Percentiles rank a stretch among this genome's conserved stretches.
Conservation (phyloP, 2,329 filamentous ascomycete genomes). For the Rhynchosporium secalis region DNA sequence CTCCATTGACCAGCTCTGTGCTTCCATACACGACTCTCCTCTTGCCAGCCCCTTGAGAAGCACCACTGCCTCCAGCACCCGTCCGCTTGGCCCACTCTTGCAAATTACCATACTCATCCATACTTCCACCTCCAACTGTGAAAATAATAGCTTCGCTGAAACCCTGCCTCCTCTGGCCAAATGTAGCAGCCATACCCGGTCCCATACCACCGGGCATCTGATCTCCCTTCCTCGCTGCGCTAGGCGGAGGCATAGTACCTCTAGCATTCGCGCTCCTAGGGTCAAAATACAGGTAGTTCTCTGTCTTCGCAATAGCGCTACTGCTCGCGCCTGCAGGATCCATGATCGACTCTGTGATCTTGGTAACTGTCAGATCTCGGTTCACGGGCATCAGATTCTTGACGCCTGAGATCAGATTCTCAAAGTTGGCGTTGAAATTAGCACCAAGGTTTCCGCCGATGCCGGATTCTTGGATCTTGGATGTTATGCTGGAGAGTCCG, state of each 20-base stretch:
- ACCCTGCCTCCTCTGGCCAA: constrained; percentile 86
- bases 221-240: constrained; percentile 51
- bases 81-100: constrained; percentile 93
- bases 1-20: constrained; percentile 75
- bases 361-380: constrained; percentile 92
- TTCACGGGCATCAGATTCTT: constrained; percentile 98
- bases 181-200: constrained; percentile 74
- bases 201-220: constrained; percentile 50
- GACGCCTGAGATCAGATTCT: constrained; percentile 90
- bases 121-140: constrained; percentile 91
- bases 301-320: constrained; percentile 92
- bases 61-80: constrained; percentile 45
- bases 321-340: constrained; percentile 87
- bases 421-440: constrained; percentile 67
- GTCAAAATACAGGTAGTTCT: constrained; percentile 96
- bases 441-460: constrained; percentile 51
- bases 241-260: constrained; percentile 84
- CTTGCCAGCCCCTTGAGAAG: constrained; percentile 61
- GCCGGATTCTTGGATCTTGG: constrained; percentile 86
- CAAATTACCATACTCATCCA: constrained; percentile 98
- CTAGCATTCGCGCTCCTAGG: constrained; percentile 89
- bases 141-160: constrained; percentile 94
- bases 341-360: constrained; percentile 98
- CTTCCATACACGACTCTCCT: constrained; percentile 91
- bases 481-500: constrained; percentile 87